These are phyloP conservation scores for Agrocybe pediades DNA, from an alignment of 768 basidiomycete genomes.

Conservation along the genomic window DNA sequence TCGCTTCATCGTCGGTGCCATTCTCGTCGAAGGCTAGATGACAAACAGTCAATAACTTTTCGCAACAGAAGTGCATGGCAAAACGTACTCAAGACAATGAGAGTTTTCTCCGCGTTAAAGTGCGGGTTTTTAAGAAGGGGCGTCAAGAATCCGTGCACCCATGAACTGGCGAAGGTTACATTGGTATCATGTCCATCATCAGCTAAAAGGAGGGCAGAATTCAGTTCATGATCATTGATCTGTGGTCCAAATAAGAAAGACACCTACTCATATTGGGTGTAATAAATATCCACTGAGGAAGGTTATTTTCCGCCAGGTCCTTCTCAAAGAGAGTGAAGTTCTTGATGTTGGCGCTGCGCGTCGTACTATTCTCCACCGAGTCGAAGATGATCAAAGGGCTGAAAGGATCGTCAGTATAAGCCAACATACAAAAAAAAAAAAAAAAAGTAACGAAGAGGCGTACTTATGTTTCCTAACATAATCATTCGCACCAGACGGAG, in stretches of 20 bases:
- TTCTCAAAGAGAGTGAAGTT: conserved; percentile 66
- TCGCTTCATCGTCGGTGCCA: conserved; percentile 39
- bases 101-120: conserved; percentile 56
- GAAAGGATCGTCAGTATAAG: not conserved
- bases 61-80: not conserved
- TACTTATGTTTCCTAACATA: conserved; percentile 35
- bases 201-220: conserved; percentile 20
- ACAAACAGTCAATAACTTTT: not conserved
- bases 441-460: not conserved
- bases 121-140: conserved; percentile 49
- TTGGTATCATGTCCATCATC: conserved; percentile 66
- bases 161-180: conserved; percentile 45
- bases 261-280: conserved; percentile 56
- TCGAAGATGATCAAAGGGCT: conserved; percentile 52
- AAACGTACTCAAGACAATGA: conserved; percentile 49
- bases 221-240: not conserved
- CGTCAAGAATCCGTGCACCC: conserved; percentile 51
- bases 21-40: conserved; percentile 57
- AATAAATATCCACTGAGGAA: conserved; percentile 64
- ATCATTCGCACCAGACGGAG: conserved; percentile 25
- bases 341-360: conserved; percentile 45
- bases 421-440: not conserved
- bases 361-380: conserved; percentile 43
- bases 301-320: conserved; percentile 48
- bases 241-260: not conserved